phyloP scores from a whole-genome alignment of 2,329 filamentous ascomycete genomes.

The Ustilaginoidea virens region DNA sequence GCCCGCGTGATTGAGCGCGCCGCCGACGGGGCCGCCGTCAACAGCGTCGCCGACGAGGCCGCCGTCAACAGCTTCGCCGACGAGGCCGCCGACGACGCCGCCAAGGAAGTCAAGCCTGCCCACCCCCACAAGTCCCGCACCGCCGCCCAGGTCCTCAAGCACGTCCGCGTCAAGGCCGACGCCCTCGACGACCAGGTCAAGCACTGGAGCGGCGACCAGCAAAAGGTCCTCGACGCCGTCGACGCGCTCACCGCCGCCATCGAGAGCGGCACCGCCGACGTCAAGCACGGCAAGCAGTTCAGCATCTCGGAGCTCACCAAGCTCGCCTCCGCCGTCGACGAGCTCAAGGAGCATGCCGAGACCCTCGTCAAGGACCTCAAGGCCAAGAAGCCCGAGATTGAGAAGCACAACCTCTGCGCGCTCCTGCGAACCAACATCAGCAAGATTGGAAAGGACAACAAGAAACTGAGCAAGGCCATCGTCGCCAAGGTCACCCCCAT shows the following conservation, averaged over 20 bases:
- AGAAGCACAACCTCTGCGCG: too few relatives aligned
- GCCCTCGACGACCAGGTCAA: conserved; percentile 1
- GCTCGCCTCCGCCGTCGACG: conserved; percentile 1
- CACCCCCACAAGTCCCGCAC: too few relatives aligned
- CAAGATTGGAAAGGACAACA: too few relatives aligned
- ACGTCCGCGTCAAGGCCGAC: too few relatives aligned
- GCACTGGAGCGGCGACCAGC: background rate
- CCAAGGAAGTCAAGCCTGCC: too few relatives aligned
- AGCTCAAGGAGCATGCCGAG: conserved; percentile 2
- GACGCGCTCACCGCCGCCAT: conserved; percentile 1
- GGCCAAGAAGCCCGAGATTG: background rate
- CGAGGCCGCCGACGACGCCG: too few relatives aligned
- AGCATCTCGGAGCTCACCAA: background rate
- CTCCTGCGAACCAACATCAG: too few relatives aligned
- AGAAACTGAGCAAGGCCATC: too few relatives aligned
- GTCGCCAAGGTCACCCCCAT: too few relatives aligned
- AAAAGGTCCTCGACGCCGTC: background rate
- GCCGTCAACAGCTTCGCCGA: too few relatives aligned
- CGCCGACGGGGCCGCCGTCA: background rate
- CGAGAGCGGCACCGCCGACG: background rate
- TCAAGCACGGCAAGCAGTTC: background rate
- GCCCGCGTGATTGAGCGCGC: conserved; percentile 2
- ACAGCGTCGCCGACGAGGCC: too few relatives aligned
- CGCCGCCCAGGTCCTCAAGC: conserved; percentile 1
- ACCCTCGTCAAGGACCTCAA: conserved; percentile 2